phyloP scores from a whole-genome alignment of 1,139 yeast species.

The Lodderomyces orthopsilosis region DNA sequence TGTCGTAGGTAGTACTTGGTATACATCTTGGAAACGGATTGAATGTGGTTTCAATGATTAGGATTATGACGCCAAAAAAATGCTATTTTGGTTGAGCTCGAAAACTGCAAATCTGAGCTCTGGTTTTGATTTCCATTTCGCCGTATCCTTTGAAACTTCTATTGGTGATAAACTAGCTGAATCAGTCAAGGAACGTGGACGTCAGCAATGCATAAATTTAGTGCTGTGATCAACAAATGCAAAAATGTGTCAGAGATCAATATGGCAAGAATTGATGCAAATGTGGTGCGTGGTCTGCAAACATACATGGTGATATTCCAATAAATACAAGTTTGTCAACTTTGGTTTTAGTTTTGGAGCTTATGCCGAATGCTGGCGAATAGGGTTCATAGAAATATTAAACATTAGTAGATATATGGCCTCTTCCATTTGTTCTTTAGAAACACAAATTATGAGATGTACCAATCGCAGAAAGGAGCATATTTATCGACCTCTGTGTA shows the following conservation, averaged over 20 bases:
- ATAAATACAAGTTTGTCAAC: too few relatives aligned
- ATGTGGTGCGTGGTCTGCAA: neutral
- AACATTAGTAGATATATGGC: too few relatives aligned
- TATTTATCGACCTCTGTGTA: too few relatives aligned
- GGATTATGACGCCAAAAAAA: neutral
- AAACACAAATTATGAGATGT: too few relatives aligned
- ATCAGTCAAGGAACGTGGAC: neutral
- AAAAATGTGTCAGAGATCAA: conserved; percentile 1
- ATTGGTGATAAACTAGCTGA: neutral
- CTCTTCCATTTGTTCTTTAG: too few relatives aligned
- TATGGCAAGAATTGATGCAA: neutral
- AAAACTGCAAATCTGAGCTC: neutral
- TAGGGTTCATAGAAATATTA: too few relatives aligned
- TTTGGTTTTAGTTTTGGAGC: too few relatives aligned
- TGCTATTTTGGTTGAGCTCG: neutral
- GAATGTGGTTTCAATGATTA: neutral
- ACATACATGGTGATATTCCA: neutral
- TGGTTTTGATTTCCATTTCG: conserved; percentile 2
- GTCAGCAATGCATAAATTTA: neutral
- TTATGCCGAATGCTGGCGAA: too few relatives aligned
- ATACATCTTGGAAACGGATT: neutral
- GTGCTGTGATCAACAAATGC: conserved; percentile 4
- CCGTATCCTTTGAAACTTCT: neutral
- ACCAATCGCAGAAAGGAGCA: too few relatives aligned
- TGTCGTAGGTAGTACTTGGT: neutral